phyloP scores from a whole-genome alignment of 2,329 filamentous ascomycete species.

The Microthyrium microscopicum region DNA sequence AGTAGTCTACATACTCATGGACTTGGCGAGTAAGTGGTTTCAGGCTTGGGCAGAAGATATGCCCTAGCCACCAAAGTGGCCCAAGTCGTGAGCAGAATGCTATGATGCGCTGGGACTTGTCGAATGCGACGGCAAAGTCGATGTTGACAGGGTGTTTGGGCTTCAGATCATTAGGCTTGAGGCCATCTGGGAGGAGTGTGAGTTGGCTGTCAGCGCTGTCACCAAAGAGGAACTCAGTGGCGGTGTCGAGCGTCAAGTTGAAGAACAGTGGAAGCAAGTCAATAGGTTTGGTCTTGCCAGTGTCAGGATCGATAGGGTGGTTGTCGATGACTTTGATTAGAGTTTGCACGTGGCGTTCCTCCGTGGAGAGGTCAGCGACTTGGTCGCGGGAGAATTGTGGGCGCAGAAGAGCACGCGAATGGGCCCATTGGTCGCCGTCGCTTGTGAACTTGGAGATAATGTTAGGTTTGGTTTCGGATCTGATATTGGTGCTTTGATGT shows the following conservation, averaged over 20 bases:
- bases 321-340: constrained; percentile 17
- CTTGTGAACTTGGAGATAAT: constrained; percentile 17
- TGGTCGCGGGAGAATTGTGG: constrained; percentile 23
- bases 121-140: constrained; percentile 7
- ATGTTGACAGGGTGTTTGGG: background rate
- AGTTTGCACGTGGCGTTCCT: constrained; percentile 19
- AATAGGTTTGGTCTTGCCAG: constrained; percentile 1
- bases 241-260: constrained; percentile 47
- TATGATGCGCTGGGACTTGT: constrained; percentile 3
- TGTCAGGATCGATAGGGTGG: constrained; percentile 8
- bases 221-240: constrained; percentile 53
- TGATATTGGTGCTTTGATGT: background rate
- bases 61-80: constrained; percentile 1
- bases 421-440: constrained; percentile 21
- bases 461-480: no score
- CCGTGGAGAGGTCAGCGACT: constrained; percentile 19
- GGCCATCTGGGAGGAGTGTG: constrained; percentile 8
- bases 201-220: constrained; percentile 17
- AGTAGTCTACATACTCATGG: constrained; percentile 32
- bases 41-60: constrained; percentile 7
- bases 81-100: constrained; percentile 1
- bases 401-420: constrained; percentile 19
- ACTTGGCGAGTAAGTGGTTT: constrained; percentile 2
- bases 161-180: constrained; percentile 13
- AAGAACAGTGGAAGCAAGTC: constrained; percentile 49